phyloP scores from a whole-genome alignment of 2,329 filamentous ascomycete genomes.

The Botrytis medusae region DNA sequence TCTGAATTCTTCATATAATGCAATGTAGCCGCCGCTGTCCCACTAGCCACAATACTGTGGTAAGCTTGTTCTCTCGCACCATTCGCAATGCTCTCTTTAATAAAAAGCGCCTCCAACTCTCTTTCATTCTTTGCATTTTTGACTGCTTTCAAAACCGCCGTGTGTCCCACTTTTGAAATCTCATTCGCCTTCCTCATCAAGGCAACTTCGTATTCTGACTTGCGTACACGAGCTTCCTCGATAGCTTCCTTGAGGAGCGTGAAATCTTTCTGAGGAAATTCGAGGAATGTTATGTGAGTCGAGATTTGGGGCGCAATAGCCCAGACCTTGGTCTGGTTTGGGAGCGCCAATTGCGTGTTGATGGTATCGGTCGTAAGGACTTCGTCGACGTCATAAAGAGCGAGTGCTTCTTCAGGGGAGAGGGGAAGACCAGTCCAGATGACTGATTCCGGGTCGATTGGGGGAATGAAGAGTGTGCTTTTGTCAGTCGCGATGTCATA shows the following conservation, averaged over 20 bases:
- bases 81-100: conserved; percentile 71
- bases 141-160: conserved; percentile 59
- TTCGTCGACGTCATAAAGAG: conserved; percentile 77
- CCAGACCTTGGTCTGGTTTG: conserved; percentile 53
- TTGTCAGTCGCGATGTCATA: conserved; percentile 75
- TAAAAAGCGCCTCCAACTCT: conserved; percentile 78
- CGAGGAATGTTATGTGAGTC: conserved; percentile 67
- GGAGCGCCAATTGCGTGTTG: conserved; percentile 59
- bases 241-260: conserved; percentile 59
- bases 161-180: conserved; percentile 67
- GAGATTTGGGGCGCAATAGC: conserved; percentile 79
- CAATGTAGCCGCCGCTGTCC: conserved; percentile 76
- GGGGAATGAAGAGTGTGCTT: conserved; percentile 87
- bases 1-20: conserved; percentile 84
- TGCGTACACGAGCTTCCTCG: conserved; percentile 66
- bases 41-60: conserved; percentile 79
- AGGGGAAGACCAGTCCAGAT: conserved; percentile 92
- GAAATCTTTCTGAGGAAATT: conserved; percentile 65
- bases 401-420: conserved; percentile 70
- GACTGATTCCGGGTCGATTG: conserved; percentile 81
- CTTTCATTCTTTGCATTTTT: conserved; percentile 70
- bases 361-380: conserved; percentile 72
- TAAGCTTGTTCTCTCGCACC: conserved; percentile 85
- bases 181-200: conserved; percentile 71
- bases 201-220: conserved; percentile 73